Percentiles rank a stretch among this genome's conserved stretches.
These are phyloP conservation scores for Pseudonectria foliicola DNA, from an alignment of 2,329 filamentous ascomycete species.

Conservation along the genomic window DNA sequence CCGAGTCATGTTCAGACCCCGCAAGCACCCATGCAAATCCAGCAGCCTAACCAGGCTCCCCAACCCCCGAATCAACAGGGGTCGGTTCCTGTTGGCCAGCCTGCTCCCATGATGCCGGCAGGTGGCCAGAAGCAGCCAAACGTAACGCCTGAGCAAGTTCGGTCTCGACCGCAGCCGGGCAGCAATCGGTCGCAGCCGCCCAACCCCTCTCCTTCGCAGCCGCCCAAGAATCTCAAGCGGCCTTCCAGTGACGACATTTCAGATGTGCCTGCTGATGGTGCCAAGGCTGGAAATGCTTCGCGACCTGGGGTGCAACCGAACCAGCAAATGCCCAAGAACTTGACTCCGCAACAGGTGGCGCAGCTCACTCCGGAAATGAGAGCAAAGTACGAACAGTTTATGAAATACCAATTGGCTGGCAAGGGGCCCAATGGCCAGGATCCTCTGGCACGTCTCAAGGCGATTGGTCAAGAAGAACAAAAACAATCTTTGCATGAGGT, in stretches of 20 bases:
- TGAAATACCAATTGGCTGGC: constrained; percentile 22
- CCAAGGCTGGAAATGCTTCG: constrained; percentile 13
- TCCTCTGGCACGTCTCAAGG: constrained; percentile 26
- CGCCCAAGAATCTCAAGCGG: constrained; percentile 44
- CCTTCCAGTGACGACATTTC: constrained; percentile 38
- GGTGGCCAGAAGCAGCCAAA: constrained; percentile 25
- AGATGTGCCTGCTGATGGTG: constrained; percentile 19
- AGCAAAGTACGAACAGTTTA: constrained; percentile 34
- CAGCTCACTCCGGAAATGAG: constrained; percentile 38
- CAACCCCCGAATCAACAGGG: constrained; percentile 33
- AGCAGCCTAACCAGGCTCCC: constrained; percentile 36
- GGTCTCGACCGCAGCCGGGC: constrained; percentile 19
- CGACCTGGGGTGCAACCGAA: constrained; percentile 20
- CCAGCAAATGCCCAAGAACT: constrained; percentile 17
- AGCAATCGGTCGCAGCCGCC: constrained; percentile 30
- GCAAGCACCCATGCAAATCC: constrained; percentile 46
- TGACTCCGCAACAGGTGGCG: constrained; percentile 30
- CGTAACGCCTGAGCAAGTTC: constrained; percentile 19
- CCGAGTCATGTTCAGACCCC: constrained; percentile 31
- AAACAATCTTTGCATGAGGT: constrained; percentile 31
- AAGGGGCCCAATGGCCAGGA: constrained; percentile 4
- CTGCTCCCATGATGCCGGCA: constrained; percentile 20
- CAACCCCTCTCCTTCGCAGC: constrained; percentile 31
- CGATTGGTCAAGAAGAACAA: constrained; percentile 34
- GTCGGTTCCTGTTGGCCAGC: constrained; percentile 39